A percentile compares a stretch with the other conserved stretches of the same genome.
Conservation (phyloP, 768 basidiomycete species). For the Lyophyllum shimeji region DNA sequence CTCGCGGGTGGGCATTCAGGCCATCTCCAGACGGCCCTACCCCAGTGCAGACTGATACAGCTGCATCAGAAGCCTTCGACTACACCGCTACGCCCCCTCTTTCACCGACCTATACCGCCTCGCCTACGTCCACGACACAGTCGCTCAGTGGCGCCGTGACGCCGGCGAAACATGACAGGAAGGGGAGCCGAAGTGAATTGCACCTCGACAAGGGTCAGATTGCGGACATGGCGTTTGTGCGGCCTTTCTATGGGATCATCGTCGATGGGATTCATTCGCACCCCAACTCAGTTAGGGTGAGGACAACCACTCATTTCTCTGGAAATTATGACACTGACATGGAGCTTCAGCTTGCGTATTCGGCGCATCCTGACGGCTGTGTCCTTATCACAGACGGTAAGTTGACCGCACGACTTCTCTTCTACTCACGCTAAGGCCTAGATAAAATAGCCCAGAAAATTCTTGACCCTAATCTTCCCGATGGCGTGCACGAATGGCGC, state of each 20-base stretch:
- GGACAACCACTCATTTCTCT: constrained; percentile 20
- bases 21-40: not conserved
- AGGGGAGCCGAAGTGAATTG: constrained; percentile 31
- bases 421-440: not conserved
- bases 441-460: constrained; percentile 69
- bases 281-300: constrained; percentile 83
- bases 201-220: constrained; percentile 50
- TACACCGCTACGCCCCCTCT: constrained; percentile 56
- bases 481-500: constrained; percentile 88
- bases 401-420: constrained; percentile 1
- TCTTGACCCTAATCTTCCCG: constrained; percentile 79
- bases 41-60: constrained; percentile 16
- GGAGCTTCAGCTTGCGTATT: constrained; percentile 68
- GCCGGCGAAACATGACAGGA: constrained; percentile 21
- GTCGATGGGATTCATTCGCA: constrained; percentile 92
- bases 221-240: constrained; percentile 52
- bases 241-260: constrained; percentile 88
- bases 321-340: not conserved
- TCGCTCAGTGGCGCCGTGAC: constrained; percentile 20
- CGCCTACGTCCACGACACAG: constrained; percentile 9
- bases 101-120: constrained; percentile 36
- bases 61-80: constrained; percentile 59
- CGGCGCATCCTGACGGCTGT: constrained; percentile 80
- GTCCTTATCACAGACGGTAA: constrained; percentile 88
- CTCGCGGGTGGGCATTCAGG: constrained; percentile 8